These are phyloP conservation scores for Plasmopara viticola DNA, from an alignment of 352 stramenopile species.

Conservation along the genomic window DNA sequence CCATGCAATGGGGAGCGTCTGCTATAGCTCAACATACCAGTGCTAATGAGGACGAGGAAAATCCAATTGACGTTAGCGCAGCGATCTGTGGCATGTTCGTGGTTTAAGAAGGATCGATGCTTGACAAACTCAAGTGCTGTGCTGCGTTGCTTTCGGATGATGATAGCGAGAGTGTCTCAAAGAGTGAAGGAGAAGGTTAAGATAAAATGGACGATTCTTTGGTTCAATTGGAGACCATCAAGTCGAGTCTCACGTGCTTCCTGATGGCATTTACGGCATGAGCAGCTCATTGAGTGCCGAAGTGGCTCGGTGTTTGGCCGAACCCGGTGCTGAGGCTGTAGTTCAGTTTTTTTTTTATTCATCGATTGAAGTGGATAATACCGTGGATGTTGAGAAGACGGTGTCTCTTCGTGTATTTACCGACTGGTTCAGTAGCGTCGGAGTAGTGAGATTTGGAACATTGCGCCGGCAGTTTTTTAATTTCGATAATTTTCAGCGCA, in stretches of 20 bases:
- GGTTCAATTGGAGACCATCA: constrained; percentile 55
- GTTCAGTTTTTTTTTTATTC: constrained; percentile 44
- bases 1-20: constrained; percentile 16
- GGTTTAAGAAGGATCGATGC: constrained; percentile 51
- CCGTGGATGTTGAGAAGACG: constrained; percentile 28
- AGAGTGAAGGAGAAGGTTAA: constrained; percentile 20
- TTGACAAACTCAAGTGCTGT: constrained; percentile 51
- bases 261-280: constrained; percentile 80
- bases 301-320: constrained; percentile 59
- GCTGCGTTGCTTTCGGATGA: constrained; percentile 32
- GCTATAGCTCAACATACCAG: constrained; percentile 10
- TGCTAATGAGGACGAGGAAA: constrained; percentile 41
- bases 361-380: constrained; percentile 7
- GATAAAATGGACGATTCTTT: constrained; percentile 10
- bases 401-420: constrained; percentile 64
- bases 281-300: constrained; percentile 71
- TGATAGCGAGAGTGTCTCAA: constrained; percentile 18
- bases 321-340: constrained; percentile 63
- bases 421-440: constrained; percentile 67
- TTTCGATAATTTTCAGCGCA: no score
- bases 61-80: constrained; percentile 42
- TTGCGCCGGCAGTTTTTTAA: no score
- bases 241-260: constrained; percentile 61
- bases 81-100: constrained; percentile 63
- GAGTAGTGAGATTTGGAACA: no score